phyloP scores from a whole-genome alignment of 2,329 filamentous ascomycete species.

The Pyricularia grisea region DNA sequence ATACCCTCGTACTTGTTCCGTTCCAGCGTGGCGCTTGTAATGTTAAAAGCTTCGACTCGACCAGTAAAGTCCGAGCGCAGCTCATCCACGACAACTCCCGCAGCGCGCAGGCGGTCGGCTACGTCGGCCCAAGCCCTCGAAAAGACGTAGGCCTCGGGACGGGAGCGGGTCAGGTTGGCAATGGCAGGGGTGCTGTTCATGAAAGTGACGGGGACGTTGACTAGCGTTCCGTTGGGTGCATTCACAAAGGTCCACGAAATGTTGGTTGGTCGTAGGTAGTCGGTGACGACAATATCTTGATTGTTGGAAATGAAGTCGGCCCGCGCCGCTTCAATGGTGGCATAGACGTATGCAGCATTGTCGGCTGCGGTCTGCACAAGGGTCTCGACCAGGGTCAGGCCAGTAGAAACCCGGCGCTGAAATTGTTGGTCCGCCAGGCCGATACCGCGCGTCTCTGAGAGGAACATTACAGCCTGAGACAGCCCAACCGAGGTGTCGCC shows the following conservation, averaged over 20 bases:
- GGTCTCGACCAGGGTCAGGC: constrained; percentile 1
- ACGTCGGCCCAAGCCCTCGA: constrained; percentile 1
- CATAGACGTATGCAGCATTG: background rate
- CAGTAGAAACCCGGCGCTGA: background rate
- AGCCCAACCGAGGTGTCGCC: background rate
- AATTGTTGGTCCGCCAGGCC: constrained; percentile 1
- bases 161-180: background rate
- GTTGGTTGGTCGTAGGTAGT: background rate
- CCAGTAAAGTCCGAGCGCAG: background rate
- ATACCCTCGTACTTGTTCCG: constrained; percentile 1
- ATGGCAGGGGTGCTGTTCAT: background rate
- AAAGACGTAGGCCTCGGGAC: constrained; percentile 1
- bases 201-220: background rate
- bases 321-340: background rate
- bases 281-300: background rate
- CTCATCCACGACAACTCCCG: background rate
- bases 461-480: background rate
- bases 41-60: background rate
- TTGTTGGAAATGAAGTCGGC: background rate
- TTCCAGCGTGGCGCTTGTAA: background rate
- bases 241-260: background rate
- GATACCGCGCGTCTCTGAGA: constrained; percentile 3
- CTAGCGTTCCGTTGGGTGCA: background rate
- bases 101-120: constrained; percentile 1
- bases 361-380: background rate